Evolutionary conservation across 148 eudicot genomes (phyloP).

Genomic region (Simmondsia chinensis): DNA sequence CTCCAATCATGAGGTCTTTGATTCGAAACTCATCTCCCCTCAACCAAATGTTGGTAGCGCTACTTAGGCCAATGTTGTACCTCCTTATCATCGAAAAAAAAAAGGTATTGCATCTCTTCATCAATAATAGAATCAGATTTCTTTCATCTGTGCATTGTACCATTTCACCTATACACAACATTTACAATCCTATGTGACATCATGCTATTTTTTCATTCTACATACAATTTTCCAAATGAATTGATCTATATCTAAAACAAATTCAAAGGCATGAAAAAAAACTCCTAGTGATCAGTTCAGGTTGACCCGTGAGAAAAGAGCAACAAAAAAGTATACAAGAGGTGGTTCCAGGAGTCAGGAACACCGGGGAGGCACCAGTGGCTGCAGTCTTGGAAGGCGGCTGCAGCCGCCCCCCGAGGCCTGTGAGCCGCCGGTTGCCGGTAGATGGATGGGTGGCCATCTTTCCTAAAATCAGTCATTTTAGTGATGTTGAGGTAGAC

Average conservation of each 20-base stretch:
- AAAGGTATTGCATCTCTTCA: no score
- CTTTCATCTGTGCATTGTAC: no score
- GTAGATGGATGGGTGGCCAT: constrained; percentile 64
- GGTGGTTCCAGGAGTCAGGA: constrained; percentile 81
- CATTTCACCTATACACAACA: no score
- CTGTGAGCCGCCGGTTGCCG: constrained; percentile 11
- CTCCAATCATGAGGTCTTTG: no score
- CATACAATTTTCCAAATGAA: background rate
- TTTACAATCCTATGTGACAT: no score
- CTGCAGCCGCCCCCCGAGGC: constrained; percentile 1
- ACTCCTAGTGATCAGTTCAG: constrained; percentile 1
- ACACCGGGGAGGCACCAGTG: constrained; percentile 97
- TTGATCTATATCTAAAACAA: background rate
- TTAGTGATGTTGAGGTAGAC: constrained; percentile 46
- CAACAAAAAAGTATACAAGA: constrained; percentile 43
- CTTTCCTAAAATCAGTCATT: constrained; percentile 63
- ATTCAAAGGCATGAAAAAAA: no score
- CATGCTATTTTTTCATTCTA: no score
- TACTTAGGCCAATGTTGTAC: no score
- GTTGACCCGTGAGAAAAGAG: constrained; percentile 4
- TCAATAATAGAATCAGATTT: no score
- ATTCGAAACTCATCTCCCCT: no score
- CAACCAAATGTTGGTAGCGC: no score
- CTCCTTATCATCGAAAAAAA: no score
- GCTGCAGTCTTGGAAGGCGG: constrained; percentile 81